Evolutionary conservation across 2,329 filamentous ascomycete genomes (phyloP), one percentile per base, ranked within the genome.

Genomic region (Neonectria ditissima): DNA sequence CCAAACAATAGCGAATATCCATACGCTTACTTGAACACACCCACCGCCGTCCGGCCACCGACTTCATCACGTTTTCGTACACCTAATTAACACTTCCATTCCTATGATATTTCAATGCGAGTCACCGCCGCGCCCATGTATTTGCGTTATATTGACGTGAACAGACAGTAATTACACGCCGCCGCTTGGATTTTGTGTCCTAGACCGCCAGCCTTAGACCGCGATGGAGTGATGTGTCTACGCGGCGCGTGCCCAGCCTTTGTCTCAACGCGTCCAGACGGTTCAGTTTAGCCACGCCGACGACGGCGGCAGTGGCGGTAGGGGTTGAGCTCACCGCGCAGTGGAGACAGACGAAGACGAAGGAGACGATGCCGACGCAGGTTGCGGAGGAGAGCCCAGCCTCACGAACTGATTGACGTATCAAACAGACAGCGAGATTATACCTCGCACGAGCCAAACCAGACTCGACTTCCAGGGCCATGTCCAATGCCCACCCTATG

Each of bases 341-440:
- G 68, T 72, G 69, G 69, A 66, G 62, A 69, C 60, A 47, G 50
- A 43, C n/a, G 26, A 58, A 62, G 30, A 52, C 55, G 62, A 71
- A 34, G 66, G 59, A 45, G 59, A 62, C 53, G 34, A 61, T 55
- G 54, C 24, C 48, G 59, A 64, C 52, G 44, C 47, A 41, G 32
- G 32, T 32, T 37, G 48, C 11, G n/a, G 47, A 45, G 26, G 26
- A 16, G 45, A 48, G 20, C 45, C 28, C 45, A 26, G 30, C 16
- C 26, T 48, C 67, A 55, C 57, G 66, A 65, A 66, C 62, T 41
- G 47, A 61, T 70, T 69, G 65, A 67, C 66, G 55, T 65, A 73
- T 63, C 68, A n/a, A 71, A 71, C 67, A 47, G 16, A 22, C 39
- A n/a, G 39, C n/a, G 14, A 32, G 24, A 50, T 22, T 26, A 5